Conservation (phyloP, 1,139 yeast species). For the Lodderomyces orthopsilosis region DNA sequence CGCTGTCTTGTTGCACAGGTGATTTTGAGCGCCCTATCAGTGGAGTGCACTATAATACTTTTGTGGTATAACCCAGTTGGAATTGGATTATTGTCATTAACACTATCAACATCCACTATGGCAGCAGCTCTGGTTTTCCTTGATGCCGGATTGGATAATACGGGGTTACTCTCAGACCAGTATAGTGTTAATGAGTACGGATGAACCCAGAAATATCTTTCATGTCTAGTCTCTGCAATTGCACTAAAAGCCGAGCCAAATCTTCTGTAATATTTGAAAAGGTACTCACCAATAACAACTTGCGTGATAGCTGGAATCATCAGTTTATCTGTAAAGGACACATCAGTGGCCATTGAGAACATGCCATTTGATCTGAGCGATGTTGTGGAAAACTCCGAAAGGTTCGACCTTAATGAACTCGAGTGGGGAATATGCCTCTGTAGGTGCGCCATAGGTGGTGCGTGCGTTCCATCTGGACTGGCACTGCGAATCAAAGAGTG, state of each 20-base stretch:
- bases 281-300: conserved; percentile 84
- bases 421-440: conserved; percentile 18
- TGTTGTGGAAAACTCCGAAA: conserved; percentile 31
- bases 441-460: not conserved
- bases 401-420: conserved; percentile 30
- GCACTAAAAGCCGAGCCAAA: conserved; percentile 67
- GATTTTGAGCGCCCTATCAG: conserved; percentile 64
- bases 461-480: not conserved
- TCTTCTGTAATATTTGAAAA: conserved; percentile 81
- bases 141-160: conserved; percentile 62
- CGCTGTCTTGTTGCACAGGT: conserved; percentile 88
- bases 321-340: conserved; percentile 66
- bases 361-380: conserved; percentile 34
- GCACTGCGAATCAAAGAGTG: not conserved
- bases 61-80: conserved; percentile 90
- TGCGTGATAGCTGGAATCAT: conserved; percentile 81
- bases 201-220: conserved; percentile 93
- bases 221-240: conserved; percentile 79
- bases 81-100: conserved; percentile 80
- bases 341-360: conserved; percentile 65
- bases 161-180: conserved; percentile 87
- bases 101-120: conserved; percentile 73
- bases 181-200: conserved; percentile 89
- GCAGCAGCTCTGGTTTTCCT: conserved; percentile 78
- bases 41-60: conserved; percentile 75